phyloP scores from a whole-genome alignment of 2,329 filamentous ascomycete genomes.

The Fusarium torreyae region DNA sequence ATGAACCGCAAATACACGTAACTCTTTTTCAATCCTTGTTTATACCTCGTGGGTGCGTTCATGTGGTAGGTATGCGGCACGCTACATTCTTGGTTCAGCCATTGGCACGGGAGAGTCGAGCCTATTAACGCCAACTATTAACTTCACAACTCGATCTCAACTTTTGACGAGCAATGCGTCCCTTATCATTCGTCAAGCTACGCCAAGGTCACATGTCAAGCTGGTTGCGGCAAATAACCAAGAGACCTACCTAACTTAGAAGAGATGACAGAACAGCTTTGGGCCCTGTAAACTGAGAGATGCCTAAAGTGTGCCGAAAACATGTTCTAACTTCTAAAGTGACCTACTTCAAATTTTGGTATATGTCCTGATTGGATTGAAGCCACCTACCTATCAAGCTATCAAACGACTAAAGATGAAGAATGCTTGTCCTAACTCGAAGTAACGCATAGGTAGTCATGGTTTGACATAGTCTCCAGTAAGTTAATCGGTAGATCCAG shows the following conservation, averaged over 20 bases:
- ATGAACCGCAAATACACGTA: background rate
- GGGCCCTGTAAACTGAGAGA: too few species aligned
- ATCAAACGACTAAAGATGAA: background rate
- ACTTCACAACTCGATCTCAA: background rate
- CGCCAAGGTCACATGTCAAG: background rate
- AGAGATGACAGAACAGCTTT: too few species aligned
- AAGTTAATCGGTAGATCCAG: slow-evolving; percentile 27
- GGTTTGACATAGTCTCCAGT: slow-evolving; percentile 13
- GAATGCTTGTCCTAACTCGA: slow-evolving; percentile 1
- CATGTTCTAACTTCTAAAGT: too few species aligned
- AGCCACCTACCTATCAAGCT: background rate
- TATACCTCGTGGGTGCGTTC: background rate
- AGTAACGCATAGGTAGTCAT: background rate
- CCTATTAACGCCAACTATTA: slow-evolving; percentile 2
- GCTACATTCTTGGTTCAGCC: slow-evolving; percentile 28
- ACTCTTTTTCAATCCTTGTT: background rate
- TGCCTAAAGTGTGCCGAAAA: too few species aligned
- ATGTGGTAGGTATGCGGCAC: background rate
- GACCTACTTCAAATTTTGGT: too few species aligned
- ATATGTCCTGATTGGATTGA: too few species aligned
- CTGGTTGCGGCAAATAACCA: too few species aligned
- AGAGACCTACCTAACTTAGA: too few species aligned
- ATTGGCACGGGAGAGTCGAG: slow-evolving; percentile 15
- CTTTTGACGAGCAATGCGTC: background rate
- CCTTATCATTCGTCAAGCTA: background rate